Evolutionary conservation across 257 asterid genomes (phyloP).

Genomic region (Fraxinus pennsylvanica): DNA sequence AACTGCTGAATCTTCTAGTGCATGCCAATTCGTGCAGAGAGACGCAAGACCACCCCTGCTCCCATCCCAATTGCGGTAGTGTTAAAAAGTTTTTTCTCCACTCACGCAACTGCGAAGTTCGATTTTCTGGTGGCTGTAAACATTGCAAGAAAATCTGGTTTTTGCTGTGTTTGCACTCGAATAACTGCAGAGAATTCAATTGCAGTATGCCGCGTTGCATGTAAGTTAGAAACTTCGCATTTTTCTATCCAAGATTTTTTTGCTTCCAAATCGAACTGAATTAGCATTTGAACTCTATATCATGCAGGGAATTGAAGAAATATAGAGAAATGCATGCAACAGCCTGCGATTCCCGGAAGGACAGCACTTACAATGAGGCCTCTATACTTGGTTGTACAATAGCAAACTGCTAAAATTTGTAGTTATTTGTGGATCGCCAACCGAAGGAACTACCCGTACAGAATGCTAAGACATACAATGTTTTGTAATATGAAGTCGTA

Average conservation of each 20-base stretch:
- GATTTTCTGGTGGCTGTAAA: slow-evolving; percentile 42
- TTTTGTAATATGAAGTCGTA: no score
- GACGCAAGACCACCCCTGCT: slow-evolving; percentile 37
- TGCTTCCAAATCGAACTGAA: slow-evolving; percentile 4
- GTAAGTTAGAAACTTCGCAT: slow-evolving; percentile 31
- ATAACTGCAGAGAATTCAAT: slow-evolving; percentile 34
- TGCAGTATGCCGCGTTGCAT: slow-evolving; percentile 60
- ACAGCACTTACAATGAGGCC: slow-evolving; percentile 15
- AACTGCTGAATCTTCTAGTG: slow-evolving; percentile 31
- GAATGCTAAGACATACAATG: not conserved
- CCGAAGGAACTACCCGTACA: not conserved
- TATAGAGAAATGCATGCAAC: slow-evolving; percentile 19
- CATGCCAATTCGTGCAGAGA: slow-evolving; percentile 48
- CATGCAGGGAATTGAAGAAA: slow-evolving; percentile 40
- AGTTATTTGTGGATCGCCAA: not conserved
- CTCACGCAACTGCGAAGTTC: slow-evolving; percentile 28
- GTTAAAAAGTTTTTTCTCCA: slow-evolving; percentile 40
- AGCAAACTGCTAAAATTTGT: not conserved
- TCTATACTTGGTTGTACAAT: not conserved
- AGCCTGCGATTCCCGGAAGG: slow-evolving; percentile 15
- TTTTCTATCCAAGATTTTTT: not conserved
- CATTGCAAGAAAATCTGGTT: slow-evolving; percentile 42
- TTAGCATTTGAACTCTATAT: not conserved
- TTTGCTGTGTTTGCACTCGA: slow-evolving; percentile 38
- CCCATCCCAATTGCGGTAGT: slow-evolving; percentile 33